These are phyloP conservation scores for Dioscorea dumetorum DNA, from an alignment of 106 monocot genomes.

Conservation along the genomic window DNA sequence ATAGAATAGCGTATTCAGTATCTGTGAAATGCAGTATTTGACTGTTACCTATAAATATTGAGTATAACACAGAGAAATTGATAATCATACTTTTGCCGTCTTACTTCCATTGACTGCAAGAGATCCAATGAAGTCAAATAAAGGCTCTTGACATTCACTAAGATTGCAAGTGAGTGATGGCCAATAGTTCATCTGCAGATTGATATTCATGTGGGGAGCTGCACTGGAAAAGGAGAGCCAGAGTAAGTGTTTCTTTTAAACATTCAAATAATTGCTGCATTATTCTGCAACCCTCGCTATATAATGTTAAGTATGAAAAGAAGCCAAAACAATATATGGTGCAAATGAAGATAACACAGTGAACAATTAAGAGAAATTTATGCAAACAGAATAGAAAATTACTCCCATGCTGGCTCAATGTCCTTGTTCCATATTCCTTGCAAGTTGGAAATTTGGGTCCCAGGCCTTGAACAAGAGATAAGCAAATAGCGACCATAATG, in stretches of 20 bases:
- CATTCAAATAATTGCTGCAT: no score
- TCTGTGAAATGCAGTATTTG: no score
- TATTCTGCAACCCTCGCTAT: no score
- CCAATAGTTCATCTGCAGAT: constrained; percentile 99
- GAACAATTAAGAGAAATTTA: no score
- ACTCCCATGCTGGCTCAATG: constrained; percentile 85
- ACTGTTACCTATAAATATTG: not conserved
- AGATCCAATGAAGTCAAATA: constrained; percentile 85
- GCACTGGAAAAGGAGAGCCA: constrained; percentile 62
- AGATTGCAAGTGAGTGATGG: constrained; percentile 98
- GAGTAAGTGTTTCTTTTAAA: constrained; percentile 8
- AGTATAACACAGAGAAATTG: not conserved
- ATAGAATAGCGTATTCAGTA: no score
- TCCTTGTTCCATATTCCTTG: constrained; percentile 99
- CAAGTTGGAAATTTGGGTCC: constrained; percentile 77
- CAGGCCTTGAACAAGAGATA: constrained; percentile 90
- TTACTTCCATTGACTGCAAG: constrained; percentile 88
- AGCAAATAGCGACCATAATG: constrained; percentile 94
- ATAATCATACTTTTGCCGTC: constrained; percentile 81
- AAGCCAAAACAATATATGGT: not conserved
- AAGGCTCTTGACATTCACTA: constrained; percentile 85
- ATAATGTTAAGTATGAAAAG: not conserved
- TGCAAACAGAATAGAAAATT: constrained; percentile 26
- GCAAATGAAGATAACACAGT: constrained; percentile 1
- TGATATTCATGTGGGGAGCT: constrained; percentile 95